Percentiles rank a stretch among this genome's conserved stretches.
phyloP scores from a whole-genome alignment of 768 basidiomycete species.

The Steccherinum ochraceum region DNA sequence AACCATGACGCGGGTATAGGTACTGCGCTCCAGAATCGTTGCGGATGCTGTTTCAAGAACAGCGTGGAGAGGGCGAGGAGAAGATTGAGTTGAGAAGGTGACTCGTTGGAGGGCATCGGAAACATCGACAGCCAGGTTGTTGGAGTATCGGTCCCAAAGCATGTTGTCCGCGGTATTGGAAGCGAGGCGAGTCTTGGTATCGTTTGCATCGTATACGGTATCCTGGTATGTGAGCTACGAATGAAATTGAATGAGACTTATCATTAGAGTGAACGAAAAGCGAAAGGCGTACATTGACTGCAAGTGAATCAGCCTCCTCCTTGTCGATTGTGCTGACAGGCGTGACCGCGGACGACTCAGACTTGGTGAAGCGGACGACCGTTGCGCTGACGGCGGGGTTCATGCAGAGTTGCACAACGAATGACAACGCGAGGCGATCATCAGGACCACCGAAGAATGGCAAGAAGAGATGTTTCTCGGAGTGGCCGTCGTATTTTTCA shows the following conservation, averaged over 20 bases:
- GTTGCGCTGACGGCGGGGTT: slow-evolving; percentile 64
- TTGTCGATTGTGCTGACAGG: slow-evolving; percentile 25
- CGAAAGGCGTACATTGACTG: slow-evolving; percentile 23
- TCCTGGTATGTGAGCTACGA: slow-evolving; percentile 49
- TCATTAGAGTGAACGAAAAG: neutral
- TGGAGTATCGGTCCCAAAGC: slow-evolving; percentile 10
- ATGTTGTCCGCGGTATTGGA: slow-evolving; percentile 50
- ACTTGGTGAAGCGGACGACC: slow-evolving; percentile 55
- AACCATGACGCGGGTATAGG: slow-evolving; percentile 37
- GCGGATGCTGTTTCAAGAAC: slow-evolving; percentile 38
- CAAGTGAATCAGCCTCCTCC: slow-evolving; percentile 14
- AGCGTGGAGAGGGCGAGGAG: slow-evolving; percentile 50
- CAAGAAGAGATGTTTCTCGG: slow-evolving; percentile 62
- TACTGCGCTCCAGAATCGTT: slow-evolving; percentile 26
- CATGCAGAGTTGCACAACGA: slow-evolving; percentile 76
- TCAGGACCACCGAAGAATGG: slow-evolving; percentile 96
- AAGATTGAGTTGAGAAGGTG: slow-evolving; percentile 45
- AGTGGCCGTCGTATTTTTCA: slow-evolving; percentile 17
- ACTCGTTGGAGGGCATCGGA: slow-evolving; percentile 54
- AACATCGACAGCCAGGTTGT: slow-evolving; percentile 10
- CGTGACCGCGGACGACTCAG: slow-evolving; percentile 28
- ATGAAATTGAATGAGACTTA: slow-evolving; percentile 5
- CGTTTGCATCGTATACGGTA: slow-evolving; percentile 63
- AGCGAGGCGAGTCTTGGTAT: slow-evolving; percentile 58
- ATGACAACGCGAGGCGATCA: slow-evolving; percentile 76